phyloP scores from a whole-genome alignment of 495 filamentous ascomycete species.

The Ramalina peruviana region DNA sequence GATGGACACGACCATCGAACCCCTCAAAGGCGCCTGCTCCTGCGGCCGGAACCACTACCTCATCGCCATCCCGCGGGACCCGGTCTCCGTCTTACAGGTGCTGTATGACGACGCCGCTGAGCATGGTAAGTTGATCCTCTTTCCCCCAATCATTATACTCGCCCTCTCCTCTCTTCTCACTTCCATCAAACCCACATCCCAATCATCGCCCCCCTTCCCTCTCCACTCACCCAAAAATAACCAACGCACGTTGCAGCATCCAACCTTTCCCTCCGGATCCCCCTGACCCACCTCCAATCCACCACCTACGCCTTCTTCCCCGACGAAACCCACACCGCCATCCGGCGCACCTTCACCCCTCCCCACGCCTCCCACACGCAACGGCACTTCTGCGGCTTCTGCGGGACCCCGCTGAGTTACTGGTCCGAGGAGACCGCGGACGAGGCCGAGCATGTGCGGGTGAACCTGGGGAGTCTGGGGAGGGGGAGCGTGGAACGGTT shows the following conservation, averaged over 20 bases:
- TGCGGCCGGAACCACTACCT: conserved; percentile 78
- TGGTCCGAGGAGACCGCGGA: conserved; percentile 59
- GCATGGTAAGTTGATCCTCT: conserved; percentile 35
- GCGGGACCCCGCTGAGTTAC: conserved; percentile 65
- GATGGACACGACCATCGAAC: conserved; percentile 1
- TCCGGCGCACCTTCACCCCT: conserved; percentile 57
- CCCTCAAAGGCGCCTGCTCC: conserved; percentile 61
- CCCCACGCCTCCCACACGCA: conserved; percentile 41
- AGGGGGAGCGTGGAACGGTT: conserved; percentile 51
- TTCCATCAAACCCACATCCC: neutral
- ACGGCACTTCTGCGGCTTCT: conserved; percentile 81
- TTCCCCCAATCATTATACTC: too few relatives aligned
- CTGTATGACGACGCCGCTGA: conserved; percentile 52
- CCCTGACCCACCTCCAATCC: conserved; percentile 60
- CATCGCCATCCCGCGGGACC: conserved; percentile 47
- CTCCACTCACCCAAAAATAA: neutral
- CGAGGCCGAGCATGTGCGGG: conserved; percentile 59
- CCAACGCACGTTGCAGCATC: neutral
- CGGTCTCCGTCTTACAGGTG: conserved; percentile 43
- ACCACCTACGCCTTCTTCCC: conserved; percentile 56
- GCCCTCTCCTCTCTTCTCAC: too few relatives aligned
- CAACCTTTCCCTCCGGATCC: conserved; percentile 50
- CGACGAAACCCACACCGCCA: conserved; percentile 60
- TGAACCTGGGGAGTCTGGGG: conserved; percentile 58
- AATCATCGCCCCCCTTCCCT: neutral